Evolutionary conservation across 2,329 filamentous ascomycete species (phyloP).

Genomic region (Verticillium nubilum): DNA sequence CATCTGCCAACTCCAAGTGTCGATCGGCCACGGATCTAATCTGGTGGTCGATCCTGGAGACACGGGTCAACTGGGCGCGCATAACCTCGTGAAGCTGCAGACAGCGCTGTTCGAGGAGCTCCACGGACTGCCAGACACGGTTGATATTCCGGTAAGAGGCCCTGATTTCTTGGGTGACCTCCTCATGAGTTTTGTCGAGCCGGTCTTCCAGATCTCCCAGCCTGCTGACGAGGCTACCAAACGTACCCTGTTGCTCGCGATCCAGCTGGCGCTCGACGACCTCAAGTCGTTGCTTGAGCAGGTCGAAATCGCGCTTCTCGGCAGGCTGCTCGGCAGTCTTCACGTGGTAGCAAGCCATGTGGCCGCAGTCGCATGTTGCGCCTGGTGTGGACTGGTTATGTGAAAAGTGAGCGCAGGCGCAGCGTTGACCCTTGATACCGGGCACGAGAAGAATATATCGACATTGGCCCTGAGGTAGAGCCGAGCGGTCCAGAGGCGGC

Average conservation of each 20-base stretch:
- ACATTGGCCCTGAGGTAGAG: constrained; percentile 52
- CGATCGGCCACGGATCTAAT: constrained; percentile 41
- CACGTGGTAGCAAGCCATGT: constrained; percentile 54
- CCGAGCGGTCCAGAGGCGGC: background rate
- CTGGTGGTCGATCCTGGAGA: constrained; percentile 32
- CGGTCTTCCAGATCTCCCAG: constrained; percentile 48
- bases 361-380: constrained; percentile 52
- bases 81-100: constrained; percentile 28
- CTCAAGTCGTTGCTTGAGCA: constrained; percentile 39
- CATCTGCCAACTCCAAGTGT: constrained; percentile 44
- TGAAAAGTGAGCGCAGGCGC: constrained; percentile 52
- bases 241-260: constrained; percentile 27
- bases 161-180: constrained; percentile 46
- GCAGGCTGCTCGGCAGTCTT: constrained; percentile 37
- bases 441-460: constrained; percentile 53
- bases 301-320: constrained; percentile 41
- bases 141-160: constrained; percentile 49
- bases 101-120: constrained; percentile 34
- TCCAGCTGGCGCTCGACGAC: constrained; percentile 38
- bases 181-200: constrained; percentile 45
- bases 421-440: constrained; percentile 52
- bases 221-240: constrained; percentile 34
- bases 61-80: constrained; percentile 32
- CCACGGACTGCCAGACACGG: constrained; percentile 47
- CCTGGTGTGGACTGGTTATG: constrained; percentile 48